Evolutionary conservation across 768 basidiomycete genomes (phyloP).

Genomic region (Pseudohyphozyma bogoriensis): DNA sequence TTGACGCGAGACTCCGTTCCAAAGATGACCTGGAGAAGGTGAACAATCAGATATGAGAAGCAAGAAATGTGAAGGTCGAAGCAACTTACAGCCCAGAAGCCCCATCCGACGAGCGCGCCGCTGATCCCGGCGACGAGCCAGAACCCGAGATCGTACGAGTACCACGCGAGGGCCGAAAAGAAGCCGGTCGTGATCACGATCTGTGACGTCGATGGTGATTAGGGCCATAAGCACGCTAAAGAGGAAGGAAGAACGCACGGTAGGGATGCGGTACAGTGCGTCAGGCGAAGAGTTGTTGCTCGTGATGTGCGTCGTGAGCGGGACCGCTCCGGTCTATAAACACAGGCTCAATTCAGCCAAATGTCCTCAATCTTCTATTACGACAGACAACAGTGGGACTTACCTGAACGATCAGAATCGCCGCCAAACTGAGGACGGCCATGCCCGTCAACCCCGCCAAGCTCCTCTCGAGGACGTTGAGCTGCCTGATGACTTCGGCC

Average conservation of each 20-base stretch:
- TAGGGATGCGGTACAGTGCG: slow-evolving; percentile 14
- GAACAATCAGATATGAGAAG: not conserved
- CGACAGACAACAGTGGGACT: not conserved
- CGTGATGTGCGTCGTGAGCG: slow-evolving; percentile 17
- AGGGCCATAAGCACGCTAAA: no score
- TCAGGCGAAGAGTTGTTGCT: not conserved
- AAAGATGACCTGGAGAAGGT: slow-evolving; percentile 7
- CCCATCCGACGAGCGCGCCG: not conserved
- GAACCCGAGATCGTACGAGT: slow-evolving; percentile 6
- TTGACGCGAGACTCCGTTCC: slow-evolving; percentile 15
- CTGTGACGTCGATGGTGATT: no score
- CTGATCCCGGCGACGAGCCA: slow-evolving; percentile 1
- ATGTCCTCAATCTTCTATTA: not conserved
- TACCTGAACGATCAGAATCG: slow-evolving; percentile 15
- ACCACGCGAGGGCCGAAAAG: slow-evolving; percentile 11
- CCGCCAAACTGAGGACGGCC: not conserved
- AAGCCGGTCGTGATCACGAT: slow-evolving; percentile 7
- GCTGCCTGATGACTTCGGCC: slow-evolving; percentile 8
- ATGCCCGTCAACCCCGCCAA: slow-evolving; percentile 13
- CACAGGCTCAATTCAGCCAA: not conserved
- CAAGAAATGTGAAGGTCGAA: not conserved
- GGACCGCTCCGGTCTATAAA: slow-evolving; percentile 14
- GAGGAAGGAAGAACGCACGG: no score
- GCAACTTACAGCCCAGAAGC: slow-evolving; percentile 18
- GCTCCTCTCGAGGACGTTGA: slow-evolving; percentile 17